Evolutionary conservation across 2,329 filamentous ascomycete genomes (phyloP).

Genomic region (Xenoacremonium recifei): DNA sequence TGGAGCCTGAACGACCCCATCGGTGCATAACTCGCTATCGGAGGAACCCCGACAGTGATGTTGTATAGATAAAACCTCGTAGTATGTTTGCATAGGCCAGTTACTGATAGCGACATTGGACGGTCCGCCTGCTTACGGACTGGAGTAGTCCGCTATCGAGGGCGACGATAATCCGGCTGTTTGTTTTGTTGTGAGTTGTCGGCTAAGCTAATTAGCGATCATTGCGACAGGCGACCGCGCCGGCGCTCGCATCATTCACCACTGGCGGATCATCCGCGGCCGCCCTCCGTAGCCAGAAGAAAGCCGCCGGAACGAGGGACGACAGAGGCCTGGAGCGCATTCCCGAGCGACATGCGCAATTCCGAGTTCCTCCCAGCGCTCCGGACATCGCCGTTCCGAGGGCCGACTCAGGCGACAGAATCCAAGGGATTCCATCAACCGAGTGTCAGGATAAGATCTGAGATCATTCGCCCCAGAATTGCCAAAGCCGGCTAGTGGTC

Average conservation of each 20-base stretch:
- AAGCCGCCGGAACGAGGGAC: background rate
- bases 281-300: background rate
- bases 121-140: too few species aligned
- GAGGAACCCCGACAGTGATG: too few species aligned
- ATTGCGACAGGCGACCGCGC: background rate
- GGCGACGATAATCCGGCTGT: too few species aligned
- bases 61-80: too few species aligned
- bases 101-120: too few species aligned
- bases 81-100: too few species aligned
- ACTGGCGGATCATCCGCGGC: background rate
- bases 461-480: constrained; percentile 34
- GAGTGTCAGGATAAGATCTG: constrained; percentile 30
- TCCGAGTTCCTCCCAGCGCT: constrained; percentile 9
- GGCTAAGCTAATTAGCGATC: background rate
- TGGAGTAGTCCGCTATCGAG: too few species aligned
- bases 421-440: constrained; percentile 28
- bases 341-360: constrained; percentile 4
- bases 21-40: too few species aligned
- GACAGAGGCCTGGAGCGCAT: background rate
- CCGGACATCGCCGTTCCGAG: constrained; percentile 30
- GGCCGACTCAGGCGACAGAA: constrained; percentile 1
- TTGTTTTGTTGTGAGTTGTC: too few species aligned
- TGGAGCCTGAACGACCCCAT: too few species aligned
- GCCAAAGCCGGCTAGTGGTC: constrained; percentile 24
- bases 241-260: too few species aligned